Conservation (phyloP, 352 stramenopile species). For the Pythium phragmiticola region DNA sequence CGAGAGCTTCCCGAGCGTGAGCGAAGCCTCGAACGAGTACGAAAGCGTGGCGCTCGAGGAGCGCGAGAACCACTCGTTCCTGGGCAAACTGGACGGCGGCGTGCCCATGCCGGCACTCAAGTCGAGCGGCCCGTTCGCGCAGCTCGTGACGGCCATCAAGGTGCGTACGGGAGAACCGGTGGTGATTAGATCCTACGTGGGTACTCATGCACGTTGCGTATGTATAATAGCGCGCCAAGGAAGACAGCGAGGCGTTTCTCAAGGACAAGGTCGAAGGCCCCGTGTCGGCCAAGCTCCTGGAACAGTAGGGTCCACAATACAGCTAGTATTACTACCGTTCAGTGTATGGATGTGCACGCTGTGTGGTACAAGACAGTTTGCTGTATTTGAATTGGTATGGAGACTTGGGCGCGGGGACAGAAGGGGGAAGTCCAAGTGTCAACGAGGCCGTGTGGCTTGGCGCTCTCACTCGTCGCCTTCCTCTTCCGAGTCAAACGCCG, state of each 20-base stretch:
- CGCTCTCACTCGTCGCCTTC: slow-evolving; percentile 23
- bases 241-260: slow-evolving; percentile 76
- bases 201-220: neutral
- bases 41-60: slow-evolving; percentile 34
- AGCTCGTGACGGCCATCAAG: slow-evolving; percentile 76
- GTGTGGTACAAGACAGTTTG: neutral
- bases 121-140: slow-evolving; percentile 57
- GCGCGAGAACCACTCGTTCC: slow-evolving; percentile 64
- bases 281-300: slow-evolving; percentile 61
- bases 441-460: too few relatives aligned
- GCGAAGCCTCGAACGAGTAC: slow-evolving; percentile 74
- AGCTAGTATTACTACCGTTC: neutral
- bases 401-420: neutral
- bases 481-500: slow-evolving; percentile 42
- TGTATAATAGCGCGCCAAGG: slow-evolving; percentile 55
- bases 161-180: slow-evolving; percentile 21
- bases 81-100: slow-evolving; percentile 64
- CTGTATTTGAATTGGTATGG: neutral
- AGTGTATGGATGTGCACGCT: too few relatives aligned
- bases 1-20: slow-evolving; percentile 54
- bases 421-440: too few relatives aligned
- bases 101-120: slow-evolving; percentile 66
- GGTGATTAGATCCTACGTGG: neutral
- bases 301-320: slow-evolving; percentile 34
- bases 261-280: slow-evolving; percentile 84